Conservation (phyloP, 345 rosid species). For the Syzygium jambos region DNA sequence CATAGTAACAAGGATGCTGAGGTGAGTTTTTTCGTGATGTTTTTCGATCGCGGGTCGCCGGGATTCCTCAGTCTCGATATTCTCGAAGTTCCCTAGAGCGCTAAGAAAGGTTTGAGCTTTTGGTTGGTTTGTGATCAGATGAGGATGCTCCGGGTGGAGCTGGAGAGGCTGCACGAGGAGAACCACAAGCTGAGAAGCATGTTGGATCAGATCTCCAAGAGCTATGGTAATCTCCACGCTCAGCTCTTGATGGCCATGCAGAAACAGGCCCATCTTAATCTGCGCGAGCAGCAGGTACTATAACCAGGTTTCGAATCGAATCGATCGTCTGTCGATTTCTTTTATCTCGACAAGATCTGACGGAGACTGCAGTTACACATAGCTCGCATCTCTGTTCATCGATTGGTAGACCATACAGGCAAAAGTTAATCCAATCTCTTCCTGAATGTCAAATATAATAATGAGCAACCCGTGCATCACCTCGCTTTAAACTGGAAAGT, state of each 20-base stretch:
- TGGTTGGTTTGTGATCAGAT: constrained; percentile 19
- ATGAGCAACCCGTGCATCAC: constrained; percentile 21
- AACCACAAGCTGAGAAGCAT: constrained; percentile 46
- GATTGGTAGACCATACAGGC: background rate
- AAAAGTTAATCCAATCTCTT: background rate
- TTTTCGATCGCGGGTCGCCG: background rate
- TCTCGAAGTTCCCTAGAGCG: background rate
- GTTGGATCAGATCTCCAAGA: constrained; percentile 56
- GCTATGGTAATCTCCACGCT: constrained; percentile 49
- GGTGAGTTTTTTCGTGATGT: constrained; percentile 25
- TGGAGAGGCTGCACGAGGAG: constrained; percentile 58
- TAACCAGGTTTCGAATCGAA: background rate
- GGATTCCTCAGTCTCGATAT: background rate
- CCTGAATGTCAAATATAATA: background rate
- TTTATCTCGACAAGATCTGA: background rate
- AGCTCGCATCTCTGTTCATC: background rate
- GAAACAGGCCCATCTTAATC: constrained; percentile 25
- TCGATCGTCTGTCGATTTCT: background rate
- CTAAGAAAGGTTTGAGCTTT: background rate
- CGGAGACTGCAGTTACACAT: background rate
- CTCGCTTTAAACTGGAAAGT: constrained; percentile 13
- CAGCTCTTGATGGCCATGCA: constrained; percentile 53
- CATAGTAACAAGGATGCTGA: constrained; percentile 23
- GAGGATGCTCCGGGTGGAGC: constrained; percentile 31
- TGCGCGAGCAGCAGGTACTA: constrained; percentile 27